Percentiles rank a stretch among this genome's conserved stretches.
Conservation (phyloP, 306 rosid species). For the Clitoria ternatea region DNA sequence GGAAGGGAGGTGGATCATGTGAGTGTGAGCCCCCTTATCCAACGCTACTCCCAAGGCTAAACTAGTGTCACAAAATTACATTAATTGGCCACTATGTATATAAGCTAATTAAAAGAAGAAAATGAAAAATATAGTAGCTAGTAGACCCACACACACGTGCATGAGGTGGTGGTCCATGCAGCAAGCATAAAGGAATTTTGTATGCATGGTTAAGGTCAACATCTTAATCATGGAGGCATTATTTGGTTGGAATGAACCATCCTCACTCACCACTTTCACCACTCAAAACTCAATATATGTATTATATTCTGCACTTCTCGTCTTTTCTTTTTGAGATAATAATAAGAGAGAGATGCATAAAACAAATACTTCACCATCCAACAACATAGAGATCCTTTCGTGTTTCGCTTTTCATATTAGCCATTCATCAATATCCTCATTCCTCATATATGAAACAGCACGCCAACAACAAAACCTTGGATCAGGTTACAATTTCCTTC, state of each 20-base stretch:
- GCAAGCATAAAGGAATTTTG: slow-evolving; percentile 60
- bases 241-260: slow-evolving; percentile 52
- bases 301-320: slow-evolving; percentile 13
- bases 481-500: too few relatives aligned
- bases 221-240: slow-evolving; percentile 67
- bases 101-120: background rate
- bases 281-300: too few relatives aligned
- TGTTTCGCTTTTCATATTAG: slow-evolving; percentile 28
- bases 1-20: slow-evolving; percentile 32
- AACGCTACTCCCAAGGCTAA: slow-evolving; percentile 18
- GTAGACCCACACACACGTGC: slow-evolving; percentile 83
- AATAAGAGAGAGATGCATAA: slow-evolving; percentile 30
- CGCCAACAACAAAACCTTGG: slow-evolving; percentile 20
- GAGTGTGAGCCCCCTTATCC: slow-evolving; percentile 29
- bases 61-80: too few relatives aligned
- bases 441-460: background rate
- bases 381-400: slow-evolving; percentile 26
- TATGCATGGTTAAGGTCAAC: slow-evolving; percentile 60
- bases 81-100: background rate
- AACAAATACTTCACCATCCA: slow-evolving; percentile 58
- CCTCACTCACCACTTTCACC: slow-evolving; percentile 38
- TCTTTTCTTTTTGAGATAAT: slow-evolving; percentile 23
- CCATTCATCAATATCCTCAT: slow-evolving; percentile 36
- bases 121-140: background rate
- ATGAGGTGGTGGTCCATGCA: slow-evolving; percentile 56